Percentiles rank a stretch among this genome's conserved stretches.
Conservation (phyloP, 176 grass and related monocot species). For the Aegilops sharonensis region DNA sequence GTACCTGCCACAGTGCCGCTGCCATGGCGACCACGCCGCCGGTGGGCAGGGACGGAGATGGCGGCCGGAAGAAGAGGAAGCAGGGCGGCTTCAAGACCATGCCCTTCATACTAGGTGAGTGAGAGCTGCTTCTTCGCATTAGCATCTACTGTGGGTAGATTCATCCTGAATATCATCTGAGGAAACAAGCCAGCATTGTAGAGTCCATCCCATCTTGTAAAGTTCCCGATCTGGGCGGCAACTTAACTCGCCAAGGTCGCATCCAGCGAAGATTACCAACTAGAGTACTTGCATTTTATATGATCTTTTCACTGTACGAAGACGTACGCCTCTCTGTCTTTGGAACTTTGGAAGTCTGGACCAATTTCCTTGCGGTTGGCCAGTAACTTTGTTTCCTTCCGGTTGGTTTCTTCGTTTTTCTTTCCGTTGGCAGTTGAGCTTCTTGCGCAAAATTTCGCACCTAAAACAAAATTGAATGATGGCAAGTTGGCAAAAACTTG, state of each 20-base stretch:
- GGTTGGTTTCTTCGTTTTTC: not conserved
- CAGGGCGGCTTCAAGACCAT: slow-evolving; percentile 75
- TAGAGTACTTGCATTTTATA: not conserved
- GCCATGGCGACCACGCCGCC: slow-evolving; percentile 11
- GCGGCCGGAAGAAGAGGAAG: slow-evolving; percentile 32
- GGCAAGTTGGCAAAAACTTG: not conserved
- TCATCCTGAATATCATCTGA: not conserved
- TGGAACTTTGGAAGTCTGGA: not conserved
- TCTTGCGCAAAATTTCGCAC: not conserved
- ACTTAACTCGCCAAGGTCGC: too few relatives aligned
- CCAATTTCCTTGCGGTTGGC: not conserved
- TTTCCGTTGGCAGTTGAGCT: not conserved
- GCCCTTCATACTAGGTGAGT: slow-evolving; percentile 81
- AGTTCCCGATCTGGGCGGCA: not conserved
- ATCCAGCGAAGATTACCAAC: not conserved
- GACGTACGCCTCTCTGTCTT: not conserved
- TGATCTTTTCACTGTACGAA: not conserved
- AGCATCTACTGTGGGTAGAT: not conserved
- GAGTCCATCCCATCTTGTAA: not conserved
- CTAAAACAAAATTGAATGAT: not conserved
- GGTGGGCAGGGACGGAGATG: not conserved
- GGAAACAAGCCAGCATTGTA: not conserved
- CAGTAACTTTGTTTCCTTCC: not conserved
- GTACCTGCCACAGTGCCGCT: not conserved
- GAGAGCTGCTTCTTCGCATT: not conserved